Base-by-base conservation (phyloP, 805 yeast genomes). In the Metschnikowia henanensis region DNA sequence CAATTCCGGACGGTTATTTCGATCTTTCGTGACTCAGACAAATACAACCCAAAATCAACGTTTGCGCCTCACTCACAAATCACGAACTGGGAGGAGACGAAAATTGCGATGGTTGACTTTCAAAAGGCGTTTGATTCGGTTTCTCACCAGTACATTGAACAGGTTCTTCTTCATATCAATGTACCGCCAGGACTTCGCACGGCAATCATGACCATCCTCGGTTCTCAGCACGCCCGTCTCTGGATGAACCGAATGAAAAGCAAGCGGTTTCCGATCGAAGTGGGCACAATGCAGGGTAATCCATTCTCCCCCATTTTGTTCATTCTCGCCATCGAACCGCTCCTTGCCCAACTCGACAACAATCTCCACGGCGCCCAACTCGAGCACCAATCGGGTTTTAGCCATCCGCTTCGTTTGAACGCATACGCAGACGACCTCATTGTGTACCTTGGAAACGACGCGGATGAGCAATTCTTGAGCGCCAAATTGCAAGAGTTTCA, bases 381-480 rank as follows among this genome's bases (percentile, higher is more conserved):
- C n/a, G 21, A 10, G 12, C 34, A 30, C n/a, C 8, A 16, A 18
- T 18, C 13, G 34, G 21, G 20, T 9, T 16, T 30, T 10, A 9
- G 16, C 6, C 20, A 16, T 12, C 15, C 6, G 16, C 15, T 37
- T 15, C 28, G 13, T 16, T 15, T 37, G 6, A 37, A 16, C 26
- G 41, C 41, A 18, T 38, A 18, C 12, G 35, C 41, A 9, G 35
- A 38, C 30, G 35, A 38, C 16, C 35, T 38, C 15, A 38, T 30
- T 20, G 41, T 38, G 23, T 38, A 21, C 17, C 16, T 38, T 8
- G 35, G 36, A 4, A n/a, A 21, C 20, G 21, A 21, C 9, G 22
- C 12, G 5, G 41, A 38, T 26, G 18, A 18, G 7, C 40, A 16
- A 6, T 5, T 26, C 15, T 17, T 37, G 15, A 1, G 16, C 18